Percentiles rank a stretch among this genome's conserved stretches.
Conservation (phyloP, 371 early-diverging fungal genomes). For the Haplosporangium sp. region DNA sequence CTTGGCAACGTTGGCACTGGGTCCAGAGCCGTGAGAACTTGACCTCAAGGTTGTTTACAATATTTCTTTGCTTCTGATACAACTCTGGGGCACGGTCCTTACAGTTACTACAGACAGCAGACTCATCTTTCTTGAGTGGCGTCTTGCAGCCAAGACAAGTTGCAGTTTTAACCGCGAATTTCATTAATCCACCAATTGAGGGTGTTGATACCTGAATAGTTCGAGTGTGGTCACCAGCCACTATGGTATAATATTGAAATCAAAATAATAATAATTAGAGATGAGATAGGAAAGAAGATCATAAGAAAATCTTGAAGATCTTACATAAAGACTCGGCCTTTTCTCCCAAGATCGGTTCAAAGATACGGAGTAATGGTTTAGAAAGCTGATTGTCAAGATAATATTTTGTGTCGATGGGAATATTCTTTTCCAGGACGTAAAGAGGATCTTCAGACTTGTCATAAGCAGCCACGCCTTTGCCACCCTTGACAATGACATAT, state of each 20-base stretch:
- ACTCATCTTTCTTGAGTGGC: slow-evolving; percentile 78
- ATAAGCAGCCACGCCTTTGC: slow-evolving; percentile 93
- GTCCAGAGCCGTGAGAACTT: slow-evolving; percentile 96
- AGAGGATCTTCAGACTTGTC: slow-evolving; percentile 99
- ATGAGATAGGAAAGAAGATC: background rate
- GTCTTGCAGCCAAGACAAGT: slow-evolving; percentile 97
- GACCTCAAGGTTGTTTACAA: slow-evolving; percentile 81
- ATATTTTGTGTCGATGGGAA: slow-evolving; percentile 99
- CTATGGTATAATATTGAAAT: slow-evolving; percentile 35
- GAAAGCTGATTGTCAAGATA: slow-evolving; percentile 99
- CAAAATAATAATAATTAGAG: background rate
- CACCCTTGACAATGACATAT: slow-evolving; percentile 97
- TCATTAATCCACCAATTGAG: slow-evolving; percentile 92
- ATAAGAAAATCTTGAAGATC: background rate
- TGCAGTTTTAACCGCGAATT: slow-evolving; percentile 91
- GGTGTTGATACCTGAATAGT: slow-evolving; percentile 90
- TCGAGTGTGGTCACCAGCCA: slow-evolving; percentile 94
- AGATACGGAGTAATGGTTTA: slow-evolving; percentile 97
- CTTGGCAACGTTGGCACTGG: slow-evolving; percentile 99
- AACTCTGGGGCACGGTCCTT: slow-evolving; percentile 79
- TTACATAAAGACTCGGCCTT: slow-evolving; percentile 85
- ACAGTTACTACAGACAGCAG: slow-evolving; percentile 91
- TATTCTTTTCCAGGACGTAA: slow-evolving; percentile 98
- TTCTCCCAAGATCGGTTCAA: slow-evolving; percentile 98
- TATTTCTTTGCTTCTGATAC: slow-evolving; percentile 75